Percentiles rank a stretch among this genome's conserved stretches.
Conservation (phyloP, 345 rosid genomes). For the Geranium brycei region DNA sequence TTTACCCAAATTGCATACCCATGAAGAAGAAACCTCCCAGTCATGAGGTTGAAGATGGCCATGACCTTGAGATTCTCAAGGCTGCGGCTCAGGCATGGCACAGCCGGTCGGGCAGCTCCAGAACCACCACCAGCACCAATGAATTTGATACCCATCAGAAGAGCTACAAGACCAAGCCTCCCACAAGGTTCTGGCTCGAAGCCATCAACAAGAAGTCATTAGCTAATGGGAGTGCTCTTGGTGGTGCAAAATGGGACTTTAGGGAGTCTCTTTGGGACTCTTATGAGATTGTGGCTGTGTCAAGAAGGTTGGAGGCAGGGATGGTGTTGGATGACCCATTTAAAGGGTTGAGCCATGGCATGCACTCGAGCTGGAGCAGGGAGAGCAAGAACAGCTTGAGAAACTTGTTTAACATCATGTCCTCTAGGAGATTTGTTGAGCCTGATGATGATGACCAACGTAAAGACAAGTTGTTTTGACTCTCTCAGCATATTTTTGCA, state of each 20-base stretch:
- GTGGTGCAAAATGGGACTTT: constrained; percentile 44
- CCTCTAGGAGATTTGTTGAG: constrained; percentile 38
- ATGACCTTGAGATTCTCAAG: constrained; percentile 52
- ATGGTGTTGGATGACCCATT: constrained; percentile 30
- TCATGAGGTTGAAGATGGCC: constrained; percentile 12
- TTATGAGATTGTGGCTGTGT: constrained; percentile 51
- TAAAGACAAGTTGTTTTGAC: neutral
- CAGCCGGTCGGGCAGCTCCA: constrained; percentile 32
- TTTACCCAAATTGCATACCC: constrained; percentile 14
- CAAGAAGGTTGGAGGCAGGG: constrained; percentile 48
- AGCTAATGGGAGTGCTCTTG: neutral
- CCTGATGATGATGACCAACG: constrained; percentile 13
- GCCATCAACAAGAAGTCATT: constrained; percentile 16
- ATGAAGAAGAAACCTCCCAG: constrained; percentile 25
- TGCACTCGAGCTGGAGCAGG: constrained; percentile 2
- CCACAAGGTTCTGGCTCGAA: constrained; percentile 70
- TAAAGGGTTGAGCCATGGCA: constrained; percentile 7
- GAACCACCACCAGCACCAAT: constrained; percentile 11
- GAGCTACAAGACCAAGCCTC: constrained; percentile 24
- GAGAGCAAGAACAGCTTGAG: constrained; percentile 56
- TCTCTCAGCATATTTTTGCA: neutral
- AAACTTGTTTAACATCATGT: constrained; percentile 40
- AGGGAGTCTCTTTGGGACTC: constrained; percentile 64
- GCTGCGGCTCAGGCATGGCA: constrained; percentile 91
- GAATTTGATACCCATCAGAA: constrained; percentile 42